phyloP scores from a whole-genome alignment of 2,329 filamentous ascomycete species.

The Calonectria pteridis region DNA sequence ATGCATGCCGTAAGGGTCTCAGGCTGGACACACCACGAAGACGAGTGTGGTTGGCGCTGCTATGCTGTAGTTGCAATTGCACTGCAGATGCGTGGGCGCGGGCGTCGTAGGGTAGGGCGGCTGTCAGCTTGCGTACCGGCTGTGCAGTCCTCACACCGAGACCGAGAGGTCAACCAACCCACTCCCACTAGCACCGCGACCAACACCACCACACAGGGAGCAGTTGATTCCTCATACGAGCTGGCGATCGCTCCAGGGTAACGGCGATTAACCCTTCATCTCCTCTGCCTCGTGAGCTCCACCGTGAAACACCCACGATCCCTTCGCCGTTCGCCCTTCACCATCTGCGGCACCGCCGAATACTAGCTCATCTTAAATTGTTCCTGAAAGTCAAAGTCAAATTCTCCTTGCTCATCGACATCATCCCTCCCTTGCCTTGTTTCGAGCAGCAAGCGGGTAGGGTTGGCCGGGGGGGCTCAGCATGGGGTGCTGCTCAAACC shows the following conservation, averaged over 20 bases:
- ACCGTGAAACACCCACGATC: neutral
- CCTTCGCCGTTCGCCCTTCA: neutral
- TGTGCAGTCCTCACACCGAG: neutral
- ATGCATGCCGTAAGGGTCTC: neutral
- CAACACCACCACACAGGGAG: neutral
- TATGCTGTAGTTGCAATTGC: neutral
- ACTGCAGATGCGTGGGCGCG: neutral
- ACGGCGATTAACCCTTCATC: neutral
- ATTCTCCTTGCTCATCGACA: neutral
- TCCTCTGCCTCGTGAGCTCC: neutral
- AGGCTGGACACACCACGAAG: neutral
- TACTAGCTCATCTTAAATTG: slow-evolving; percentile 8
- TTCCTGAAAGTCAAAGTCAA: slow-evolving; percentile 18
- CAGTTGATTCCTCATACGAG: slow-evolving; percentile 2
- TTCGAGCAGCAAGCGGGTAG: neutral
- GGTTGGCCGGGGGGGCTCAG: neutral
- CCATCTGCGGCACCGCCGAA: neutral
- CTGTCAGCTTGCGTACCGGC: neutral
- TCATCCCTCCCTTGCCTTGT: neutral
- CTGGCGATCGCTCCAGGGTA: neutral
- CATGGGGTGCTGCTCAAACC: slow-evolving; percentile 11
- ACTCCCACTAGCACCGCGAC: neutral
- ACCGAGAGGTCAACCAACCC: neutral
- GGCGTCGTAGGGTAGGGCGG: neutral
- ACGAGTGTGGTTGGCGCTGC: neutral